phyloP scores from a whole-genome alignment of 108 stramenopile genomes.

The Chaetoceros tenuissimus region DNA sequence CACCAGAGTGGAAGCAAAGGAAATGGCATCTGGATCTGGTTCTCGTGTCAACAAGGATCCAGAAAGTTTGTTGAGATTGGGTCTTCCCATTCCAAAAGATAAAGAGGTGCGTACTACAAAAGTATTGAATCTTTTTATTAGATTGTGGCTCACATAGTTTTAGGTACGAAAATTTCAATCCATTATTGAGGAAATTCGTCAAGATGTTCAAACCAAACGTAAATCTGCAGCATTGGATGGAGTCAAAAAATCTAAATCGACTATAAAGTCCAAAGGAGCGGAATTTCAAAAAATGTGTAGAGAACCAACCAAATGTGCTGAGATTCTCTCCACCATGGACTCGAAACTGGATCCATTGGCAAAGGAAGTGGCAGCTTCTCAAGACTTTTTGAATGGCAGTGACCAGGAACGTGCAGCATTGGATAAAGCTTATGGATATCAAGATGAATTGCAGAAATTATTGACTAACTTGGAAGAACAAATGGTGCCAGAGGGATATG shows the following conservation, averaged over 20 bases:
- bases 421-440: constrained; percentile 72
- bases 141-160: background rate
- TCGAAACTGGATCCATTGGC: constrained; percentile 45
- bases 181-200: constrained; percentile 67
- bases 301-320: constrained; percentile 36
- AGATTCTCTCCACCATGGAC: constrained; percentile 36
- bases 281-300: constrained; percentile 62
- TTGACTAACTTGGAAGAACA: constrained; percentile 80
- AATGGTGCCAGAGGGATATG: constrained; percentile 82
- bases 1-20: constrained; percentile 56
- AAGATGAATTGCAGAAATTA: constrained; percentile 44
- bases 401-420: constrained; percentile 78
- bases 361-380: constrained; percentile 40
- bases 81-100: constrained; percentile 75
- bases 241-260: constrained; percentile 52
- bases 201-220: constrained; percentile 75
- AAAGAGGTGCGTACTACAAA: constrained; percentile 54
- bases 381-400: constrained; percentile 56
- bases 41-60: constrained; percentile 90
- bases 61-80: constrained; percentile 79
- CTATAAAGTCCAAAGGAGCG: constrained; percentile 44
- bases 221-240: constrained; percentile 76
- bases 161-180: constrained; percentile 79
- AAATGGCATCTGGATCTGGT: constrained; percentile 81
- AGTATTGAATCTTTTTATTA: background rate